Evolutionary conservation across 139 green algal species (phyloP).

Genomic region (Chlorella sp.): DNA sequence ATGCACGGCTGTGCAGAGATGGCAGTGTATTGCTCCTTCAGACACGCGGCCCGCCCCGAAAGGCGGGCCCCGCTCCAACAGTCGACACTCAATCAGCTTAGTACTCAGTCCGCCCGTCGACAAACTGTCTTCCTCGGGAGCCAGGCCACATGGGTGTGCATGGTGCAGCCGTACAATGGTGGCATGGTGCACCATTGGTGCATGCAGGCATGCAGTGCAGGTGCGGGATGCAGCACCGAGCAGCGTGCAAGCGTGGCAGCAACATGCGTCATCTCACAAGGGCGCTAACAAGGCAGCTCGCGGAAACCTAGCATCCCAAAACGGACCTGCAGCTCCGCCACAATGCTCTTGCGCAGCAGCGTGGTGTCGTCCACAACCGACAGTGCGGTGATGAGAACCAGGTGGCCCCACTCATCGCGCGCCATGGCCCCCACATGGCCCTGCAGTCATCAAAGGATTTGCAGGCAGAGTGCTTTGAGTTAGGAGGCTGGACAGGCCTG

Average conservation of each 20-base stretch:
- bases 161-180: not conserved
- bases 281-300: too few relatives aligned
- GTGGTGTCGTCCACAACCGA: constrained; percentile 86
- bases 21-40: constrained; percentile 56
- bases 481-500: too few relatives aligned
- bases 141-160: not conserved
- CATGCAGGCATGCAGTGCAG: not conserved
- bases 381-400: constrained; percentile 76
- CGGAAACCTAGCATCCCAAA: too few relatives aligned
- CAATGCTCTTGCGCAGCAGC: constrained; percentile 77
- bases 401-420: constrained; percentile 85
- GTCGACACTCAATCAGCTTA: constrained; percentile 78
- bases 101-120: constrained; percentile 85
- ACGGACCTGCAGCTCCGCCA: constrained; percentile 73
- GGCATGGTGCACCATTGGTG: too few relatives aligned
- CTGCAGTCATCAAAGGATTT: not conserved
- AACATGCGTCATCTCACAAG: too few relatives aligned
- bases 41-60: constrained; percentile 42
- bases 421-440: constrained; percentile 76
- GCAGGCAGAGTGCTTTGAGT: too few relatives aligned
- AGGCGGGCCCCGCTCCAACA: constrained; percentile 29
- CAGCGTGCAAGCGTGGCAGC: too few relatives aligned
- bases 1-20: too few relatives aligned
- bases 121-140: constrained; percentile 70
- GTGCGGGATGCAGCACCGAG: not conserved